These are phyloP conservation scores for Sarcodon sp. DNA, from an alignment of 768 basidiomycete species.

Conservation along the genomic window DNA sequence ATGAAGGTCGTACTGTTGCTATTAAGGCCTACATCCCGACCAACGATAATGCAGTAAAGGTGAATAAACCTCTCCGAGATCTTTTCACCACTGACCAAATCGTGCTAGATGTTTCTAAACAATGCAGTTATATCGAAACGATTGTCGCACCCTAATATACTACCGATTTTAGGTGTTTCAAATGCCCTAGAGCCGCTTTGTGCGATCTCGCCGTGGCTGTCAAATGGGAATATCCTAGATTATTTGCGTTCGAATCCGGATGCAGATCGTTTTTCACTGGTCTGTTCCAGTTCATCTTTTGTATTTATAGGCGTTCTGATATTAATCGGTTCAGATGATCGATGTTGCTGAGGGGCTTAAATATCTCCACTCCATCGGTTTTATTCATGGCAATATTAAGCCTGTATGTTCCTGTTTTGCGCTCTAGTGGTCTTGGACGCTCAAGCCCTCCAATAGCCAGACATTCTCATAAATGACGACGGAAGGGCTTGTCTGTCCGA, in stretches of 20 bases:
- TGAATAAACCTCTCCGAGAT: too few species aligned
- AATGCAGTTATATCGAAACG: neutral
- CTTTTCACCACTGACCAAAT: too few species aligned
- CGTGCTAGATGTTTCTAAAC: neutral
- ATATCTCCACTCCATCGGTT: neutral
- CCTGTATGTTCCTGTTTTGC: neutral
- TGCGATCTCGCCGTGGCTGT: slow-evolving; percentile 4
- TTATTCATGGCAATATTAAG: neutral
- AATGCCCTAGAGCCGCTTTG: slow-evolving; percentile 4
- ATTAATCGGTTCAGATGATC: neutral
- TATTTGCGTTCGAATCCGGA: slow-evolving; percentile 2
- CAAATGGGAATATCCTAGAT: slow-evolving; percentile 3
- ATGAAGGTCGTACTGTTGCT: neutral
- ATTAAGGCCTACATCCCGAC: neutral
- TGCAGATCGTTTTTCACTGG: slow-evolving; percentile 2
- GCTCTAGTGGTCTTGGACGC: neutral
- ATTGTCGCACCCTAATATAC: slow-evolving; percentile 6
- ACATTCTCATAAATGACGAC: slow-evolving; percentile 1
- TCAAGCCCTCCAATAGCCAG: neutral
- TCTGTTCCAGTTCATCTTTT: neutral
- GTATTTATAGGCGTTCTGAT: neutral
- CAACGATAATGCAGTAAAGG: too few species aligned
- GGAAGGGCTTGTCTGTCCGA: slow-evolving; percentile 1
- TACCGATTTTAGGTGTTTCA: slow-evolving; percentile 8
- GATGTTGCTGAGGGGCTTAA: neutral